Conservation (phyloP, 2,329 filamentous ascomycete species). For the Trichoderma citrinoviride region DNA sequence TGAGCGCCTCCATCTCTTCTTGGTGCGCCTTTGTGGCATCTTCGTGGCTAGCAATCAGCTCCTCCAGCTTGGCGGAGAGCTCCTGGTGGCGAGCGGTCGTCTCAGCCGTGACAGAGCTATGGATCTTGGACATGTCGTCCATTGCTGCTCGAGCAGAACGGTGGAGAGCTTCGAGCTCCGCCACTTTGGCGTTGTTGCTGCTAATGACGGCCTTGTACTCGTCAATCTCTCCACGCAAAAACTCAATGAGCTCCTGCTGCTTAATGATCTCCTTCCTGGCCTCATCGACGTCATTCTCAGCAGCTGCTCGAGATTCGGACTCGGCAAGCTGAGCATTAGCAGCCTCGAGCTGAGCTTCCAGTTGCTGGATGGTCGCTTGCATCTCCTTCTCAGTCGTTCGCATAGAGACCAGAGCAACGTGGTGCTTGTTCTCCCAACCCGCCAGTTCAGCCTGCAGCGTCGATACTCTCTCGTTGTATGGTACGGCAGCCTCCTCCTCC, state of each 20-base stretch:
- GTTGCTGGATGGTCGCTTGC: slow-evolving; percentile 65
- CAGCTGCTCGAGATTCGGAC: slow-evolving; percentile 41
- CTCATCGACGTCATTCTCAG: slow-evolving; percentile 28
- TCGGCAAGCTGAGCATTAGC: slow-evolving; percentile 52
- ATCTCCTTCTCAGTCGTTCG: slow-evolving; percentile 71
- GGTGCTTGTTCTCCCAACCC: slow-evolving; percentile 74
- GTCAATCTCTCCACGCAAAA: slow-evolving; percentile 71
- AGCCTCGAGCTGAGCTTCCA: slow-evolving; percentile 61
- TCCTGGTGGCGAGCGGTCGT: slow-evolving; percentile 47
- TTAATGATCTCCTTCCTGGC: slow-evolving; percentile 44
- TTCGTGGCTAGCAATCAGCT: slow-evolving; percentile 60
- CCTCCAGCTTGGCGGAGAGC: slow-evolving; percentile 53
- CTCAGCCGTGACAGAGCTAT: slow-evolving; percentile 46
- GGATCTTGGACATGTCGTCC: slow-evolving; percentile 61
- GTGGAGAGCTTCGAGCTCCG: slow-evolving; percentile 72
- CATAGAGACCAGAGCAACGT: slow-evolving; percentile 66
- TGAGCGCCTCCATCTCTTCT: slow-evolving; percentile 49
- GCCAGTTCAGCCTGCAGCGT: slow-evolving; percentile 69
- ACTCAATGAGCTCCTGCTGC: slow-evolving; percentile 58
- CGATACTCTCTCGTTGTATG: slow-evolving; percentile 57
- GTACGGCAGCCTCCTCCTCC: slow-evolving; percentile 34
- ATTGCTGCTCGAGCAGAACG: slow-evolving; percentile 64
- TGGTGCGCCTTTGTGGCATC: slow-evolving; percentile 55
- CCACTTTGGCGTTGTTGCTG: slow-evolving; percentile 65
- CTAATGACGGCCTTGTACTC: slow-evolving; percentile 75